Evolutionary conservation across 805 yeast species (phyloP), one percentile per base, ranked within the genome.

Genomic region (Lachancea sp.): DNA sequence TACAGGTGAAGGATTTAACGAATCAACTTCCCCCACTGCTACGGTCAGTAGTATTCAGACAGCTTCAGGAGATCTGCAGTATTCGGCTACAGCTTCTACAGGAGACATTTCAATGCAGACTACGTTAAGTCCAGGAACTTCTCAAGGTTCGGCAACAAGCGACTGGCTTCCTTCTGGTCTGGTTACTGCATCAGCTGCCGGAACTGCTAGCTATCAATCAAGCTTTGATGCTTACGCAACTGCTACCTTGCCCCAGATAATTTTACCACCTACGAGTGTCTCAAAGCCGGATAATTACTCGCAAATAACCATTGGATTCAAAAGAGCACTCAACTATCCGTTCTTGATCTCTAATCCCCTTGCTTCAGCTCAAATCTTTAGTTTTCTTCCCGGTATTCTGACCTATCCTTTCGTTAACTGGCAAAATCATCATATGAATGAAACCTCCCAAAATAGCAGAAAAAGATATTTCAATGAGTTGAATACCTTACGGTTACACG

Each of bases 291-390:
- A 45, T 9, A 41, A 45, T 26, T 50, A 52, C 22, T 29, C 41
- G 8, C 38, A 44, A 15, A 48, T 55, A 8, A 50, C 55, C 0
- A 36, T 55, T 24, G 59, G 59, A 2, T 88, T 89, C 69, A 76
- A 78, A 51, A 64, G 76, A 42, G 73, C 79, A 3, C 75, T 87
- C 61, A 87, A 86, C 61, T 89, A 87, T 60, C 85, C 85, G 53
- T 87, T 86, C 49, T 83, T 89, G 48, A 90, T 74, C 49, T 83
- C 68, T 51, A 78, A 88, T 55, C 84, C 94, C 45, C 84, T 70
- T 57, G 86, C 97, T 48, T 84, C 95, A 49, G 82, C 75, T 28
- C 90, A 80, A 28, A 71, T 66, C 21, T 62, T 55, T 51, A 77
- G 69, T 57, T 86, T 80, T 59, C 70, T 89, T 51, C 96, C 96